phyloP scores from a whole-genome alignment of 2,329 filamentous ascomycete species.

The Berkeleyomyces rouxiae region DNA sequence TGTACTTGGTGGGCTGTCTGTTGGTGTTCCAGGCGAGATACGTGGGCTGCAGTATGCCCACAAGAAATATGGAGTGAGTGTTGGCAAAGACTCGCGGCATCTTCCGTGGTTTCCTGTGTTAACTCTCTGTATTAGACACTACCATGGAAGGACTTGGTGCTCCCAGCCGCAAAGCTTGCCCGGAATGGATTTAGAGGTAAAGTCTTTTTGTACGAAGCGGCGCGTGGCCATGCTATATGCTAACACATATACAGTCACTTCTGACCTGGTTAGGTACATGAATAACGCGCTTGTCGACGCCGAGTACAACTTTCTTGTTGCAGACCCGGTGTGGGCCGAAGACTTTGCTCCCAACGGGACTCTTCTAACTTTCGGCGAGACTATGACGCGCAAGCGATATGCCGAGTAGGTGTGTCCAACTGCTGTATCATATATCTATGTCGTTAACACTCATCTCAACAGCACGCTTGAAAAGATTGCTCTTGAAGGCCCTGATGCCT shows the following conservation, averaged over 20 bases:
- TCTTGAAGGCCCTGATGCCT: conserved; percentile 50
- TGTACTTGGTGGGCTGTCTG: conserved; percentile 54
- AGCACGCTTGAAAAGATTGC: conserved; percentile 62
- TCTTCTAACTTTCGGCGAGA: conserved; percentile 54
- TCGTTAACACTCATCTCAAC: conserved; percentile 1
- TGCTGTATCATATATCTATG: too few species aligned
- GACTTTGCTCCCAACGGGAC: conserved; percentile 80
- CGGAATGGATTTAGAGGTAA: conserved; percentile 47
- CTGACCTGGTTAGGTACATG: conserved; percentile 65
- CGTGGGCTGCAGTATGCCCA: conserved; percentile 69
- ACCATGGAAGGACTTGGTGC: conserved; percentile 54
- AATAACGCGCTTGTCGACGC: conserved; percentile 18
- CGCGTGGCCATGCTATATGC: not conserved
- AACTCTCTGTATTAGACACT: conserved; percentile 20
- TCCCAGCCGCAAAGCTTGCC: conserved; percentile 59
- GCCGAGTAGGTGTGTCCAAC: conserved; percentile 29
- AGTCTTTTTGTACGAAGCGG: conserved; percentile 2
- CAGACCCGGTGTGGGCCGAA: conserved; percentile 64
- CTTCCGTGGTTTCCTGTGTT: not conserved
- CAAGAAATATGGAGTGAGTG: conserved; percentile 43
- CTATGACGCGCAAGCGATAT: conserved; percentile 65
- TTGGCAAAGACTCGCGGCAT: not conserved
- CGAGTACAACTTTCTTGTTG: conserved; percentile 45
- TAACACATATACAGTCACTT: conserved; percentile 34
- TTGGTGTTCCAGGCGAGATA: conserved; percentile 57